Evolutionary conservation across 129 eudicot genomes (phyloP), one percentile per base, ranked within the genome.

Genomic region (Flaveria linearis): DNA sequence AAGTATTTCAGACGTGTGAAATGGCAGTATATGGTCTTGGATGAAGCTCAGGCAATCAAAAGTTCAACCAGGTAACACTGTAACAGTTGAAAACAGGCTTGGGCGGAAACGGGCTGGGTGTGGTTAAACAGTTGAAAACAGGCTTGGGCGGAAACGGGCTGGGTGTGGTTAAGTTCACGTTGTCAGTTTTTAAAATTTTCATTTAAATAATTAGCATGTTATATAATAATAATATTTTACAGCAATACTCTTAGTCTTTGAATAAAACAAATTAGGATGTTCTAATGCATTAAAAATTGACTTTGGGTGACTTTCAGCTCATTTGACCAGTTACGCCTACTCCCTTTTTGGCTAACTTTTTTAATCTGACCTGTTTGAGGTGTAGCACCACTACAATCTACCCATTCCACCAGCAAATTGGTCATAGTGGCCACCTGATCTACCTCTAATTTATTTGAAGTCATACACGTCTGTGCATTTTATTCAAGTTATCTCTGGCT

Each of bases 31-130:
- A 94, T 94, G 99, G 97, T 94, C 47, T 74, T 94, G 75, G 99
- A 94, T 91, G 99, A 94, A 87, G 99, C 99, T 39, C 99, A 94
- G 71, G 99, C 97, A 62, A 94, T 94, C 56, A 94, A 94, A 86
- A 94, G 93, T 86, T 76, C 99, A 28, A 86, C 78, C 82, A 94
- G 98, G 98, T 94, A 76, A 81, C 3, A 26, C 52, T 17, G 98
- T 94, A 76, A 81, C 3, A 26, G 71, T 17, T 66, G 18, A 36
- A 66, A 66, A 39, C 10, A n/a, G 67, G 67, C 2, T 60, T 7
- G 60, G 58, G 58, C 1, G 6, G 65, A n/a, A 20, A 33, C 12
- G 13, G 69, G 23, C 69, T 39, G 47, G 43, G 14, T n/a, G 13
- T 18, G 7, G 71, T 66, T 17, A 7, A 41, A 81, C 3, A 26